These are phyloP conservation scores for Pseudoneurospora amorphoporcata DNA, from an alignment of 495 filamentous ascomycete species.

Conservation along the genomic window DNA sequence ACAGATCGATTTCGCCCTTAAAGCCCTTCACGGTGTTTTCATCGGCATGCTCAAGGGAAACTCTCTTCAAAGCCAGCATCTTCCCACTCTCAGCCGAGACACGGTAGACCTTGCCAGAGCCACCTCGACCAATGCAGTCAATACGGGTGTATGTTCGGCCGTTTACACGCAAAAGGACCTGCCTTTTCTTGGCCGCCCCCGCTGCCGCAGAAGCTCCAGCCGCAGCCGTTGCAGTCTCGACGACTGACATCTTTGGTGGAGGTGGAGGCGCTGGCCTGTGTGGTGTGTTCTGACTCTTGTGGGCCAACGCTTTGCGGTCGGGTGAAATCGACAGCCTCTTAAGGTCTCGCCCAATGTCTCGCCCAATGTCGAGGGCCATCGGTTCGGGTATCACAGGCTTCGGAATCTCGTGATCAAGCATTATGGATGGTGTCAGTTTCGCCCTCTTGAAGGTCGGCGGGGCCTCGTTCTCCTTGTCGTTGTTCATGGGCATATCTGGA, in stretches of 20 bases:
- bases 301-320: conserved; percentile 58
- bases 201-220: conserved; percentile 66
- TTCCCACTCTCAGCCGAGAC: conserved; percentile 96
- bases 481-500: conserved; percentile 43
- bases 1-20: conserved; percentile 92
- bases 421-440: conserved; percentile 31
- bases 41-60: conserved; percentile 84
- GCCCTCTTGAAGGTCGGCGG: conserved; percentile 61
- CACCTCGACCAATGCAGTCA: conserved; percentile 83
- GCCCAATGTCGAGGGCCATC: conserved; percentile 20
- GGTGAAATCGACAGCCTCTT: conserved; percentile 33
- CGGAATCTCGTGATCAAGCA: conserved; percentile 48
- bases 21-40: conserved; percentile 74
- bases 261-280: conserved; percentile 72
- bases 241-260: conserved; percentile 86
- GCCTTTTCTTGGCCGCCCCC: conserved; percentile 60
- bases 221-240: conserved; percentile 80
- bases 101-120: conserved; percentile 86
- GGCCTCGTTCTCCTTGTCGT: conserved; percentile 75
- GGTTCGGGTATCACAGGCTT: conserved; percentile 36
- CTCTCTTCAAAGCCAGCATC: conserved; percentile 86
- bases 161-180: conserved; percentile 75
- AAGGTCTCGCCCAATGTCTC: conserved; percentile 3
- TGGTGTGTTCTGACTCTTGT: conserved; percentile 73
- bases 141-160: conserved; percentile 81